Evolutionary conservation across 2,329 filamentous ascomycete genomes (phyloP).

Genomic region (Exophiala sp.): DNA sequence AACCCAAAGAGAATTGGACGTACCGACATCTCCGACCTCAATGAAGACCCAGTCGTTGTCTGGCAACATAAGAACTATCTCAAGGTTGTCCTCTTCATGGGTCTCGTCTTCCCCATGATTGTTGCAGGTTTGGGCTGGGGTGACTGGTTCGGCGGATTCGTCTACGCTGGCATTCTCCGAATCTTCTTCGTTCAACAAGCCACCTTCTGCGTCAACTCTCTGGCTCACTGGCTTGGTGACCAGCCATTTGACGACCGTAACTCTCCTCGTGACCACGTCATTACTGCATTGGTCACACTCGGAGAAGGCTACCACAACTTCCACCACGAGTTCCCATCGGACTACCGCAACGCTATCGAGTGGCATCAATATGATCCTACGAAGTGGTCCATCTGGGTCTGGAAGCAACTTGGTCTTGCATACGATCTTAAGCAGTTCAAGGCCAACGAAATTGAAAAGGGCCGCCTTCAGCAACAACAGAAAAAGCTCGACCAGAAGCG

Average conservation of each 20-base stretch:
- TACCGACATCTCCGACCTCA: constrained; percentile 82
- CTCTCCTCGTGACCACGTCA: constrained; percentile 81
- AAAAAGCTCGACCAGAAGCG: constrained; percentile 92
- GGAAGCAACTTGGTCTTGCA: constrained; percentile 80
- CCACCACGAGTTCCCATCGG: constrained; percentile 90
- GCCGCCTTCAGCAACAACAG: constrained; percentile 80
- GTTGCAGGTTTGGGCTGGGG: constrained; percentile 76
- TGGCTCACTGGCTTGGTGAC: constrained; percentile 87
- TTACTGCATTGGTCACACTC: constrained; percentile 80
- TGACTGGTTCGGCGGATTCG: constrained; percentile 76
- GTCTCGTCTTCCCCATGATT: constrained; percentile 68
- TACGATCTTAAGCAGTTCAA: constrained; percentile 89
- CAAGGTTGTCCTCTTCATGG: constrained; percentile 74
- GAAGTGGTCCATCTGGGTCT: constrained; percentile 82
- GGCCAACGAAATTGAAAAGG: constrained; percentile 88
- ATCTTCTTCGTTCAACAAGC: constrained; percentile 90
- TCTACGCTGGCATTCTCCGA: constrained; percentile 80
- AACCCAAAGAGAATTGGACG: constrained; percentile 85
- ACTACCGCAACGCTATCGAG: constrained; percentile 87
- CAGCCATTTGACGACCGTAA: constrained; percentile 92
- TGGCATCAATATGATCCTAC: constrained; percentile 92
- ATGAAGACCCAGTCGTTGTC: constrained; percentile 78
- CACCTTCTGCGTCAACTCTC: constrained; percentile 88
- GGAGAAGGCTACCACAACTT: constrained; percentile 94
- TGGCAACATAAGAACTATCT: constrained; percentile 88